A percentile compares a stretch with the other conserved stretches of the same genome.
Conservation (phyloP, 2,329 filamentous ascomycete genomes). For the Pestalotiopsis sp. region DNA sequence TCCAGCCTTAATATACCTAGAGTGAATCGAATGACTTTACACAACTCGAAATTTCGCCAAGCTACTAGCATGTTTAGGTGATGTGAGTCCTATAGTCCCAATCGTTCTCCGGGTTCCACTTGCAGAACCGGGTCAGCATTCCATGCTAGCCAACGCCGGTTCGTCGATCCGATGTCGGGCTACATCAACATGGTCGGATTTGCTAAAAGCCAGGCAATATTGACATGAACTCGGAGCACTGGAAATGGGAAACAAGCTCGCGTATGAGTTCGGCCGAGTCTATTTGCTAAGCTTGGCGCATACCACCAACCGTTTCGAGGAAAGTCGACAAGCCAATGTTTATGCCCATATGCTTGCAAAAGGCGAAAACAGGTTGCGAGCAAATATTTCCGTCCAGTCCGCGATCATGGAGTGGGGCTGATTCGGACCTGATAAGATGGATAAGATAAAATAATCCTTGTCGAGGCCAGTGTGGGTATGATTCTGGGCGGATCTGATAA, state of each 20-base stretch:
- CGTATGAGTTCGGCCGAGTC: neutral
- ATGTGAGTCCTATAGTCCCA: neutral
- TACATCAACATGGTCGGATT: neutral
- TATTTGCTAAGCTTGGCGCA: neutral
- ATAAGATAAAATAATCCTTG: slow-evolving; percentile 10
- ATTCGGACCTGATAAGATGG: slow-evolving; percentile 11
- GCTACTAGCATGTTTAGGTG: neutral
- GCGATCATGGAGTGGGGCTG: neutral
- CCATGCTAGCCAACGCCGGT: neutral
- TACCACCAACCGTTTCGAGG: neutral
- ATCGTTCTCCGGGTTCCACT: neutral
- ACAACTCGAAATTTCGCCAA: neutral
- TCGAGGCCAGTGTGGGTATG: neutral
- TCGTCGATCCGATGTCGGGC: neutral
- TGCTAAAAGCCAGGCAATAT: neutral
- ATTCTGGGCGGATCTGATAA: neutral
- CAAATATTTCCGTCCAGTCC: neutral
- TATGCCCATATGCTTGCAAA: neutral
- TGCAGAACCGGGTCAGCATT: neutral
- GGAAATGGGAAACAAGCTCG: neutral
- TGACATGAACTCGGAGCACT: neutral
- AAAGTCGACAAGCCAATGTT: neutral
- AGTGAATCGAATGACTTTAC: neutral
- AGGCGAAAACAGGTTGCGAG: neutral
- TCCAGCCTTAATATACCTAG: neutral